Evolutionary conservation across 2,329 filamentous ascomycete species (phyloP).

Genomic region (Fusarium annulatum): DNA sequence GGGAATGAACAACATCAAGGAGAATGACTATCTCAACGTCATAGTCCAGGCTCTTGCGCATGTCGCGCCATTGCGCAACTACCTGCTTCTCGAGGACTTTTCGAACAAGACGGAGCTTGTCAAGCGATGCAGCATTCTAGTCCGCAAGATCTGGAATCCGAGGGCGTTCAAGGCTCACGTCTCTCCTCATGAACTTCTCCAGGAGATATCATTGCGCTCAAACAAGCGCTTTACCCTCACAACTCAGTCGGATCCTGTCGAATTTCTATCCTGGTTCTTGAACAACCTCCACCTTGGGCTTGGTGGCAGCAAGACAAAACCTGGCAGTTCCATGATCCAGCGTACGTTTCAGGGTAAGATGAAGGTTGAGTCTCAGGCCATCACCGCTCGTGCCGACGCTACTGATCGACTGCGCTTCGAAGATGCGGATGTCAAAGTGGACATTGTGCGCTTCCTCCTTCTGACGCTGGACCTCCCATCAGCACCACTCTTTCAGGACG

Average conservation of each 20-base stretch:
- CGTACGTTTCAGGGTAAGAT: slow-evolving; percentile 93
- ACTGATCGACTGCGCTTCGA: slow-evolving; percentile 92
- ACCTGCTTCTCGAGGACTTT: slow-evolving; percentile 88
- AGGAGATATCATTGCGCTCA: slow-evolving; percentile 90
- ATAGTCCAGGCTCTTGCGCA: slow-evolving; percentile 92
- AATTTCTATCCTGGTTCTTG: slow-evolving; percentile 97
- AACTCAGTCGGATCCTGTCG: slow-evolving; percentile 91
- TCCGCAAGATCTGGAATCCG: slow-evolving; percentile 98
- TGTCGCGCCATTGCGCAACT: slow-evolving; percentile 89
- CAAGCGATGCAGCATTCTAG: slow-evolving; percentile 86
- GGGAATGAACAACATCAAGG: slow-evolving; percentile 99
- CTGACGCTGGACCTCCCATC: slow-evolving; percentile 93
- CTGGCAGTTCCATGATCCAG: slow-evolving; percentile 87
- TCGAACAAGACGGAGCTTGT: slow-evolving; percentile 79
- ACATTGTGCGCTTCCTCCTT: slow-evolving; percentile 85
- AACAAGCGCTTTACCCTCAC: slow-evolving; percentile 94
- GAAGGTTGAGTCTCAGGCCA: slow-evolving; percentile 92
- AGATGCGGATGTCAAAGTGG: slow-evolving; percentile 82
- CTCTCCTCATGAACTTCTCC: slow-evolving; percentile 94
- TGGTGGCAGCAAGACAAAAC: slow-evolving; percentile 88
- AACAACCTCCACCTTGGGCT: slow-evolving; percentile 94
- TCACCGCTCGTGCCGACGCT: slow-evolving; percentile 89
- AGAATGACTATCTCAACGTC: slow-evolving; percentile 98
- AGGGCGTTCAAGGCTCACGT: slow-evolving; percentile 97
- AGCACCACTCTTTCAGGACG: slow-evolving; percentile 94